phyloP scores from a whole-genome alignment of 208 protist species.

The Crithidia mellificae region DNA sequence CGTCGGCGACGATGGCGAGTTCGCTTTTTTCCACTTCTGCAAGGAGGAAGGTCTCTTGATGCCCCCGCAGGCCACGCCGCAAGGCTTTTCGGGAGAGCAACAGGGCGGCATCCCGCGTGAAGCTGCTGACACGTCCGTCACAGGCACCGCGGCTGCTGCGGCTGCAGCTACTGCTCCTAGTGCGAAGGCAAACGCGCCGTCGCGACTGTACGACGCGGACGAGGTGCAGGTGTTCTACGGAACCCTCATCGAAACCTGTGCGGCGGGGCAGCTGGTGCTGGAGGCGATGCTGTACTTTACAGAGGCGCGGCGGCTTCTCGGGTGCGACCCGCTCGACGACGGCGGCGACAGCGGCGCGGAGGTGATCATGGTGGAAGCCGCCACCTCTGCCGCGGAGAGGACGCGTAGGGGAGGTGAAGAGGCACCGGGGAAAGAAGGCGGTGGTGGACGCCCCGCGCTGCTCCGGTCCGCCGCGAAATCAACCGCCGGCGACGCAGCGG shows the following conservation, averaged over 20 bases:
- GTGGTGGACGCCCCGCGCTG: not conserved
- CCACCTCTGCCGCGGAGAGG: too few species aligned
- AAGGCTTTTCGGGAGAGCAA: too few species aligned
- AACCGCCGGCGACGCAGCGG: too few species aligned
- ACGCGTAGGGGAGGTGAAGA: too few species aligned
- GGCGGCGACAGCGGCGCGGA: slow-evolving; percentile 13
- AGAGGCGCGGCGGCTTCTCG: slow-evolving; percentile 34
- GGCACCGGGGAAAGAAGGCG: not conserved
- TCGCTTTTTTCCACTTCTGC: slow-evolving; percentile 68
- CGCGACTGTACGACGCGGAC: slow-evolving; percentile 12
- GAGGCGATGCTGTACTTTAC: slow-evolving; percentile 56
- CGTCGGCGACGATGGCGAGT: slow-evolving; percentile 70
- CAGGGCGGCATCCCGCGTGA: too few species aligned
- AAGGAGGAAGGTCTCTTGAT: slow-evolving; percentile 35
- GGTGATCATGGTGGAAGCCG: not conserved
- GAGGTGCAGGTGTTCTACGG: slow-evolving; percentile 61
- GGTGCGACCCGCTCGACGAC: slow-evolving; percentile 20
- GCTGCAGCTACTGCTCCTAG: too few species aligned
- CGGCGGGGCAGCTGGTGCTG: slow-evolving; percentile 48
- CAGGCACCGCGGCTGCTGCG: not conserved
- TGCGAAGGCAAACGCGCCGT: not conserved
- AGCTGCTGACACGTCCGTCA: not conserved
- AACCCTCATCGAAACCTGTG: slow-evolving; percentile 61
- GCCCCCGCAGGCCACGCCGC: slow-evolving; percentile 16
- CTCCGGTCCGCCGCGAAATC: too few species aligned